These are phyloP conservation scores for Xylariaceae sp. DNA, from an alignment of 2,329 filamentous ascomycete species.

Conservation along the genomic window DNA sequence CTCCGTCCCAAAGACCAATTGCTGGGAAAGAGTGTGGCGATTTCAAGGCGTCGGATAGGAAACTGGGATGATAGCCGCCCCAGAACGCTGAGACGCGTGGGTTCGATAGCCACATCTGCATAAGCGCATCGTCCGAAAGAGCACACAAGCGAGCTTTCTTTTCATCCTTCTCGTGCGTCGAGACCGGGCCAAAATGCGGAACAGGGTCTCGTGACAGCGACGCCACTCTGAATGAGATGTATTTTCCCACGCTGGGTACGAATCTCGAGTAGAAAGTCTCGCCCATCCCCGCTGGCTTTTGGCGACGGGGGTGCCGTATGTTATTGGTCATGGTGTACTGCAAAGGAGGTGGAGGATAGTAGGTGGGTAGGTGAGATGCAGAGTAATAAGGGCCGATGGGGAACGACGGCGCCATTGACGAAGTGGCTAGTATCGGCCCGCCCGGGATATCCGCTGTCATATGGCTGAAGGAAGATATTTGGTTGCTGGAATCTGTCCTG, in stretches of 20 bases:
- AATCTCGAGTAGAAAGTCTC: conserved; percentile 89
- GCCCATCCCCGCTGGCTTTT: conserved; percentile 84
- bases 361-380: conserved; percentile 81
- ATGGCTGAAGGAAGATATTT: conserved; percentile 21
- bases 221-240: conserved; percentile 83
- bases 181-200: conserved; percentile 58
- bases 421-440: conserved; percentile 33
- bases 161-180: conserved; percentile 34
- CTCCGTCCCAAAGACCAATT: conserved; percentile 89
- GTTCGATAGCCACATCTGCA: conserved; percentile 86
- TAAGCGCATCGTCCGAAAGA: conserved; percentile 53
- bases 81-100: conserved; percentile 82
- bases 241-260: conserved; percentile 76
- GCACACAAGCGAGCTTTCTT: conserved; percentile 37
- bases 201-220: conserved; percentile 62
- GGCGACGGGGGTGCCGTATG: conserved; percentile 78
- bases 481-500: conserved; percentile 28
- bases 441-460: conserved; percentile 36
- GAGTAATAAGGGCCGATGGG: conserved; percentile 72
- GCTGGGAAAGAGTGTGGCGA: conserved; percentile 79
- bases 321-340: conserved; percentile 77
- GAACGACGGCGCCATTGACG: conserved; percentile 34
- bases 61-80: conserved; percentile 64
- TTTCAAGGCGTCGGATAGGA: conserved; percentile 62
- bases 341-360: conserved; percentile 78